Evolutionary conservation across 805 yeast species (phyloP).

Genomic region (Cyberlindnera amylophila): DNA sequence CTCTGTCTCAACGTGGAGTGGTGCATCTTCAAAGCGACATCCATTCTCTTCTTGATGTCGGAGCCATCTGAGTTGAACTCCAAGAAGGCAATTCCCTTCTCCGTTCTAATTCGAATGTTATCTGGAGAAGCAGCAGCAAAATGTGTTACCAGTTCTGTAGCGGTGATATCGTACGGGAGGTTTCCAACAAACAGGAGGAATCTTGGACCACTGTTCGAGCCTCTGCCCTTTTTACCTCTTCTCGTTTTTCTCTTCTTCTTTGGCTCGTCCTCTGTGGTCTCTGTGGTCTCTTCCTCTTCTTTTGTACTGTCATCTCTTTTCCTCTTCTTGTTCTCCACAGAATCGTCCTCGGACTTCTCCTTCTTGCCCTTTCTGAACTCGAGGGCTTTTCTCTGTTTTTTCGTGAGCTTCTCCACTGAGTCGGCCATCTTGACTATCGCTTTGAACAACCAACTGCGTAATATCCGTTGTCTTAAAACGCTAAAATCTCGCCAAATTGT

Average conservation of each 20-base stretch:
- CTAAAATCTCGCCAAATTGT: background rate
- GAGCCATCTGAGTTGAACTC: slow-evolving; percentile 60
- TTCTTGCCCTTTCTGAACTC: slow-evolving; percentile 44
- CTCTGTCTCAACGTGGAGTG: slow-evolving; percentile 66
- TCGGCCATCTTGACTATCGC: slow-evolving; percentile 12
- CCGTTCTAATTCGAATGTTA: slow-evolving; percentile 70
- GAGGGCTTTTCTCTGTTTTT: slow-evolving; percentile 61
- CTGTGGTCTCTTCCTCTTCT: slow-evolving; percentile 8
- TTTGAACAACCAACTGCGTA: no score
- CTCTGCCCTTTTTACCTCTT: slow-evolving; percentile 72
- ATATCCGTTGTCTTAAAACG: no score
- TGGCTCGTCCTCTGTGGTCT: slow-evolving; percentile 26
- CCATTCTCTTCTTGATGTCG: slow-evolving; percentile 77
- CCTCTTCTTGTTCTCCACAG: slow-evolving; percentile 26
- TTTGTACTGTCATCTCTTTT: slow-evolving; percentile 23
- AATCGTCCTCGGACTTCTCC: slow-evolving; percentile 23
- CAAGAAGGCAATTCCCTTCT: slow-evolving; percentile 87
- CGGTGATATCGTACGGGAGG: slow-evolving; percentile 68
- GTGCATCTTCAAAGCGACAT: slow-evolving; percentile 79
- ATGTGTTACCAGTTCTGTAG: slow-evolving; percentile 61
- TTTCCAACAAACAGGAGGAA: slow-evolving; percentile 89
- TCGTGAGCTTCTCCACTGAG: slow-evolving; percentile 45
- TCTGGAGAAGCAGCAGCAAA: slow-evolving; percentile 74
- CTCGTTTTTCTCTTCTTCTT: slow-evolving; percentile 72
- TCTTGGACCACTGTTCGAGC: slow-evolving; percentile 48